These are phyloP conservation scores for Fusarium sarcochroum DNA, from an alignment of 2,329 filamentous ascomycete species.

Conservation along the genomic window DNA sequence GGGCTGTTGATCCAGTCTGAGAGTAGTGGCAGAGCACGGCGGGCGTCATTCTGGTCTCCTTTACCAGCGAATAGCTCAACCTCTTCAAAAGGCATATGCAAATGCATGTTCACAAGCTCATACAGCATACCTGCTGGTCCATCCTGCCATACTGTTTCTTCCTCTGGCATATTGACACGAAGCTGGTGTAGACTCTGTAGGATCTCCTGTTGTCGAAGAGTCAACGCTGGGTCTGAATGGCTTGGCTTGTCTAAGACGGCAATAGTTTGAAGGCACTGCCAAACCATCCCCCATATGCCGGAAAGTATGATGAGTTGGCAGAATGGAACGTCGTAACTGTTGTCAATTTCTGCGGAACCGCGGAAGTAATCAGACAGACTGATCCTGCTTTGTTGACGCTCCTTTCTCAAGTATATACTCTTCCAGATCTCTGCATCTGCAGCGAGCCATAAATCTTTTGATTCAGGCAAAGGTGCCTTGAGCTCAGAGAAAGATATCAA, in stretches of 20 bases:
- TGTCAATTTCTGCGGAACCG: background rate
- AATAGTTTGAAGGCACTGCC: slow-evolving; percentile 5
- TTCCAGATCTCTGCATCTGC: background rate
- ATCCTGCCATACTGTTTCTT: background rate
- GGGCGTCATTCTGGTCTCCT: slow-evolving; percentile 1
- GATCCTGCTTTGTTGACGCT: background rate
- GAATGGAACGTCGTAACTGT: background rate
- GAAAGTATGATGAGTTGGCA: background rate
- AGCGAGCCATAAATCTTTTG: background rate
- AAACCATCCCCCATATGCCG: slow-evolving; percentile 1
- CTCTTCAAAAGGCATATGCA: background rate
- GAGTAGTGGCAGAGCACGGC: background rate
- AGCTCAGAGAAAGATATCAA: background rate
- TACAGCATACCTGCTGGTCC: background rate
- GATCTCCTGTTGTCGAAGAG: slow-evolving; percentile 1
- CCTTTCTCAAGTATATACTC: background rate
- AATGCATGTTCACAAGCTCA: background rate
- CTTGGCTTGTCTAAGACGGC: background rate
- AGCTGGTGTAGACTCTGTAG: background rate
- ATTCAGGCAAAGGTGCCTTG: background rate
- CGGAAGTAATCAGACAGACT: background rate
- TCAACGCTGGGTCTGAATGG: background rate
- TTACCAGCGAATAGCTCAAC: slow-evolving; percentile 5
- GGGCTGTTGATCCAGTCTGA: background rate
- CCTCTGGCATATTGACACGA: background rate